Evolutionary conservation across 2,329 filamentous ascomycete genomes (phyloP).

Genomic region (Fusarium sp.): DNA sequence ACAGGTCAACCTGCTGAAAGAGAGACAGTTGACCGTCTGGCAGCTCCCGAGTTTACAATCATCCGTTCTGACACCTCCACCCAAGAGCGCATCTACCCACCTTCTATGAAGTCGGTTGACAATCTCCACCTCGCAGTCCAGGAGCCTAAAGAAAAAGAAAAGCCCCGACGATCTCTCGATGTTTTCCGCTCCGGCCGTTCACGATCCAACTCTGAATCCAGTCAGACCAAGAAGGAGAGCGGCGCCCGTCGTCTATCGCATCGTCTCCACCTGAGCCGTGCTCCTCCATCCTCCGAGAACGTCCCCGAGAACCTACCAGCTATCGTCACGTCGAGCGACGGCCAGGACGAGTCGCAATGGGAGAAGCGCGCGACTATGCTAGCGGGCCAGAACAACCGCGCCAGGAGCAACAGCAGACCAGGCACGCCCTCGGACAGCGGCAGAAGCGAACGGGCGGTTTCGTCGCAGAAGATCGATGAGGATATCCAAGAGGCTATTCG

Average conservation of each 20-base stretch:
- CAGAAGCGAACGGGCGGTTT: conserved; percentile 51
- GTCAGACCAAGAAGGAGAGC: conserved; percentile 53
- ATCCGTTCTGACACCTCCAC: conserved; percentile 85
- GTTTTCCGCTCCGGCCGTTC: conserved; percentile 61
- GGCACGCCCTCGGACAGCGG: conserved; percentile 51
- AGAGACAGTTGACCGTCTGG: conserved; percentile 54
- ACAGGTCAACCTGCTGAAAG: conserved; percentile 52
- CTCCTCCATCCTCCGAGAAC: conserved; percentile 73
- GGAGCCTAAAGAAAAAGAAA: conserved; percentile 49
- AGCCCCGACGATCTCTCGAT: conserved; percentile 59
- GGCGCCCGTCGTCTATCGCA: conserved; percentile 70
- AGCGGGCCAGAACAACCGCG: conserved; percentile 71
- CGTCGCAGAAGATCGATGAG: conserved; percentile 67
- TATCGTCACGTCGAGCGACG: conserved; percentile 65
- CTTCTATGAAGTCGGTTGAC: conserved; percentile 54
- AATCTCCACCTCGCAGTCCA: conserved; percentile 51
- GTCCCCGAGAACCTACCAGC: conserved; percentile 84
- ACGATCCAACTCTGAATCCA: conserved; percentile 61
- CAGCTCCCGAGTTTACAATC: conserved; percentile 80
- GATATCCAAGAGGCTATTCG: conserved; percentile 96
- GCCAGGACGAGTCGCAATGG: conserved; percentile 79
- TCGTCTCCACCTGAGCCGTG: conserved; percentile 74
- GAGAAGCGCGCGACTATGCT: conserved; percentile 93
- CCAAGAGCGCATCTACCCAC: conserved; percentile 82
- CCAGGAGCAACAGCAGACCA: conserved; percentile 56